Percentiles rank a stretch among this genome's conserved stretches.
phyloP scores from a whole-genome alignment of 2,329 filamentous ascomycete genomes.

The Arthrobotrys iridis region DNA sequence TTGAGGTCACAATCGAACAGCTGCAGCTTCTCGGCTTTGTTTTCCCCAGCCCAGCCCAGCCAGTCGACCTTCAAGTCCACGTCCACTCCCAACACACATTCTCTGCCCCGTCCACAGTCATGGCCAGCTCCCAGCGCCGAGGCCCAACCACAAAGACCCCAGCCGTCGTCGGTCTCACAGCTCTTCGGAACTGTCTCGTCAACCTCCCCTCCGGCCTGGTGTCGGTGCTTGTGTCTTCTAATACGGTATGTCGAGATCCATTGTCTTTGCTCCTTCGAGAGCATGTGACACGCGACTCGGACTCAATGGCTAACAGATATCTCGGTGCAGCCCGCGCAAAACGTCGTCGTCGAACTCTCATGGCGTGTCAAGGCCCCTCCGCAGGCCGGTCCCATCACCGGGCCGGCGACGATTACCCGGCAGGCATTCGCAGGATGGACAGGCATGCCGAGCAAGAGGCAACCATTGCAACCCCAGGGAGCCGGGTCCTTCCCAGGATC shows the following conservation, averaged over 20 bases:
- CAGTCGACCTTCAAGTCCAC: constrained; percentile 2
- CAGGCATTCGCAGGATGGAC: constrained; percentile 90
- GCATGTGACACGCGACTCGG: constrained; percentile 29
- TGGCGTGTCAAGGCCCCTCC: constrained; percentile 71
- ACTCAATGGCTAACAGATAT: constrained; percentile 29
- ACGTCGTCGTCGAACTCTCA: constrained; percentile 92
- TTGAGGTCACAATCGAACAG: not conserved
- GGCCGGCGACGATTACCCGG: constrained; percentile 65
- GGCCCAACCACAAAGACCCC: constrained; percentile 64
- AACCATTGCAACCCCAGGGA: constrained; percentile 65
- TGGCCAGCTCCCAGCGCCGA: constrained; percentile 48
- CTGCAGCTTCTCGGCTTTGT: not conserved
- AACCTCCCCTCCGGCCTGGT: constrained; percentile 89
- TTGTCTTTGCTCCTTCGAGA: not conserved
- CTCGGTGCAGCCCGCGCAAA: constrained; percentile 78
- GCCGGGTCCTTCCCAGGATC: constrained; percentile 52
- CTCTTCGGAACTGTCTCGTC: constrained; percentile 92
- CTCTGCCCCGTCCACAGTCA: constrained; percentile 1
- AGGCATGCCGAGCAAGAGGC: constrained; percentile 93
- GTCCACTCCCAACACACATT: constrained; percentile 18
- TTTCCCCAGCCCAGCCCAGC: not conserved
- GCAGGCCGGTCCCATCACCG: constrained; percentile 61
- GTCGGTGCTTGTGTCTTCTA: constrained; percentile 83
- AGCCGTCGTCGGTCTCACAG: constrained; percentile 84
- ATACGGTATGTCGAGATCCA: constrained; percentile 73